phyloP scores from a whole-genome alignment of 192 early-diverging fungal species.

The Fimicolochytrium jonesii region DNA sequence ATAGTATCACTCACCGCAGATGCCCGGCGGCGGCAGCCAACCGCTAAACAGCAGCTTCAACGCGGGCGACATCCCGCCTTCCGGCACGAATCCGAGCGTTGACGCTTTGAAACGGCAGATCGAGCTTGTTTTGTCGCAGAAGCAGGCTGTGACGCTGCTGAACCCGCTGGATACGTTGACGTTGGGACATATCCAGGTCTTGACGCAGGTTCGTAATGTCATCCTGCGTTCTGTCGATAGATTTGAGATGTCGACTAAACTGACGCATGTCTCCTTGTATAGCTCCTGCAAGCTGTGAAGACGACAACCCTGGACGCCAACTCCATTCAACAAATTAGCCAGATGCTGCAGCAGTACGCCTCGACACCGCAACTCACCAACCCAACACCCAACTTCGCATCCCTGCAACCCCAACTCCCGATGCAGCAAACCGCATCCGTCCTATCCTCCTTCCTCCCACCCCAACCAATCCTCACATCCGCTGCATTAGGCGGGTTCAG shows the following conservation, averaged over 20 bases:
- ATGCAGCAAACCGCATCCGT: too few species aligned
- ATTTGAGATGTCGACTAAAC: too few species aligned
- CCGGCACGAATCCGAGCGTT: too few species aligned
- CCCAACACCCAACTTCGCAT: background rate
- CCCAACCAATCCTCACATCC: conserved; percentile 9
- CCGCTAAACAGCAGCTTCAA: too few species aligned
- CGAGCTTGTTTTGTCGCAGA: conserved; percentile 34
- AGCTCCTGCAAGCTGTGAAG: conserved; percentile 44
- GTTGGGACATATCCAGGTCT: conserved; percentile 26
- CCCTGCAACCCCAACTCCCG: background rate
- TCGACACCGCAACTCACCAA: conserved; percentile 25
- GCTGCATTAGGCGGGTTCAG: too few species aligned
- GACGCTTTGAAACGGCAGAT: conserved; percentile 35
- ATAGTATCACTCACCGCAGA: too few species aligned
- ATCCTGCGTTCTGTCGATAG: background rate
- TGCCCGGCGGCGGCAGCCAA: too few species aligned
- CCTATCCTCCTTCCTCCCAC: conserved; percentile 5
- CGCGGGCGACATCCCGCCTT: too few species aligned
- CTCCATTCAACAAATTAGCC: conserved; percentile 40
- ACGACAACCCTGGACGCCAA: conserved; percentile 29
- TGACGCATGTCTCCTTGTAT: too few species aligned
- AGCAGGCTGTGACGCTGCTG: conserved; percentile 30
- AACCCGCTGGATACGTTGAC: conserved; percentile 27
- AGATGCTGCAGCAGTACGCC: conserved; percentile 42
- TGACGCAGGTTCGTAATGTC: conserved; percentile 28